Evolutionary conservation across 1,284 basidiomycete genomes (phyloP), one percentile per base, ranked within the genome.

Genomic region (Flammula alnicola): DNA sequence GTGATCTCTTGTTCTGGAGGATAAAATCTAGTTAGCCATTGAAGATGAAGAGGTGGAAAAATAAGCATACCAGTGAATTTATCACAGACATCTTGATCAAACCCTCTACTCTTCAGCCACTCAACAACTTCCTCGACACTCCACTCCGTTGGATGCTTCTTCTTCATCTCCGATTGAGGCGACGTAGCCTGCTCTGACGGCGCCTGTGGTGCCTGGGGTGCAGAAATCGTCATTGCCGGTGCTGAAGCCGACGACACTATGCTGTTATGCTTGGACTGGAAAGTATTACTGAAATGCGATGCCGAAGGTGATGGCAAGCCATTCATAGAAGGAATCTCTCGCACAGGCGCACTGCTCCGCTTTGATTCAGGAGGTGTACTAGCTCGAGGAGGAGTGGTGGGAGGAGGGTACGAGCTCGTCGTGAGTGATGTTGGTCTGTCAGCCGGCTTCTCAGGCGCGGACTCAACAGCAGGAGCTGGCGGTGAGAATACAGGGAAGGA

Each of bases 1-100:
- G 94, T 92, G 52, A 99, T 99, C 70, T 99, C 96, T 81, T 99
- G 95, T 70, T 97, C 94, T 91, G 64, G 38, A 46, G 36, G 17
- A 56, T 22, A 19, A 26, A 9, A 1, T 6, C 22, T 43, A 50
- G 22, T 41, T 43, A 22, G 16, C 45, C 10, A 52, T 33, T 50
- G 38, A 51, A 39, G 12, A 14, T 16, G n/a, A 37, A 3, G 9
- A 17, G 33, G 40, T n/a, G n/a, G 10, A 44, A 33, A 23, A 23
- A 17, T 3, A 48, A 31, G 23, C 82, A 53, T 57, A 91, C 91
- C 92, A 35, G 77, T 82, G 63, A 99, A 98, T 69, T 93, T 96
- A 57, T 84, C 80, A 55, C 88, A 86, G 1, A 94, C 86, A 38
- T 80, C 76, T 46, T 88, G 79, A 59, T 96, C 94, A 58, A 98